Conservation (phyloP, 192 early-diverging fungal species). For the Linnemannia exigua region DNA sequence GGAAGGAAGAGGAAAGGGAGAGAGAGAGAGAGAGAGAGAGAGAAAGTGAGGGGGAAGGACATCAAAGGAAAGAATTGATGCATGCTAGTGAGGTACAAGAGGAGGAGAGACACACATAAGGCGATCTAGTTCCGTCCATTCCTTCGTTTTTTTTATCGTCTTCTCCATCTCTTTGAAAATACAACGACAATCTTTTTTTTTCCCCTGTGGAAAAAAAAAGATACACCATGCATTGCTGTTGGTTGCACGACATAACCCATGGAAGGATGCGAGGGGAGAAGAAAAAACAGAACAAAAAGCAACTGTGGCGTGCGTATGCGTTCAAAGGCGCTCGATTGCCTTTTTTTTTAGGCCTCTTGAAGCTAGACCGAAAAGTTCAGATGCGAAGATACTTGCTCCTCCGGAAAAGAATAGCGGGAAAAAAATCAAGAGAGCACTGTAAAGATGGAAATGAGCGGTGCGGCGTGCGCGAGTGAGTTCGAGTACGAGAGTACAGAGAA, state of each 20-base stretch:
- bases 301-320: neutral
- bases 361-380: slow-evolving; percentile 1
- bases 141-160: neutral
- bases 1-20: neutral
- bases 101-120: no score
- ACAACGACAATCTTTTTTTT: slow-evolving; percentile 1
- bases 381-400: slow-evolving; percentile 7
- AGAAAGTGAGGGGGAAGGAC: no score
- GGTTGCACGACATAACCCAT: neutral
- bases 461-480: neutral
- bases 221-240: neutral
- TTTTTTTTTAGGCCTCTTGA: neutral
- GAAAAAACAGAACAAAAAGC: neutral
- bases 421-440: neutral
- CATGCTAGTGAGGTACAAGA: neutral
- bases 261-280: neutral
- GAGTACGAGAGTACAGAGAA: neutral
- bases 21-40: neutral
- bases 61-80: neutral
- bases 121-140: neutral
- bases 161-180: neutral
- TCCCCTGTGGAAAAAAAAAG: neutral
- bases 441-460: neutral
- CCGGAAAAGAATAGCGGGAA: neutral
- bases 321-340: neutral